Base-by-base conservation (phyloP, 805 yeast genomes). In the Candida ovalis region DNA sequence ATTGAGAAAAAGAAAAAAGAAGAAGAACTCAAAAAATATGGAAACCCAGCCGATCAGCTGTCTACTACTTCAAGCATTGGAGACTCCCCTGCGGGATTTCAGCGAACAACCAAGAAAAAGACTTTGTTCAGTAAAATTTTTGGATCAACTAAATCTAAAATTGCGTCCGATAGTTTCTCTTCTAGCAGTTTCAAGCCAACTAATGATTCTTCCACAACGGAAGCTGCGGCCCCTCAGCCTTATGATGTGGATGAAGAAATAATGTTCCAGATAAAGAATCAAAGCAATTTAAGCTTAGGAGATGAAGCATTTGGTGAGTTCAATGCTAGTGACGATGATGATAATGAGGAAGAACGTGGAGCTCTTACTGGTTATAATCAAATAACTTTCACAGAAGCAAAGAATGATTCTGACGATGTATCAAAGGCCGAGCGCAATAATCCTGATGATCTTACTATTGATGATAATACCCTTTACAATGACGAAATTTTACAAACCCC, bases 81-180 rank as follows among this genome's bases (percentile, higher is more conserved):
- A n/a, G 46, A 37, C 3, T 49, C 40, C 15, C 45, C 46, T 5
- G 33, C 32, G 19, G 19, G 23, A 2, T n/a, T 27, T 13, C 19
- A 24, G 4, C 23, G 12, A 10, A 22, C 17, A 4, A 23, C 36
- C 1, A 46, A 43, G 10, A 50, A 54, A 37, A 58, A 51, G 21
- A 53, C 61, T 4, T 49, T 64, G 9, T 57, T 64, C 32, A 50
- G 55, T 10, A 54, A 56, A 25, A 30, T 64, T 10, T 64, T 64
- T 44, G 60, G 64, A 2, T 21, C 46, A 6, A 47, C 54, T 21
- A 64, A 63, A 43, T 59, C 64, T 21, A 63, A 60, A 32, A 63
- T 64, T 28, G 58, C 68, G 0, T 52, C 59, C 3, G 68, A 63
- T 43, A 55, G 51, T 46, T 24, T 60, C 4, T 62, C 66, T 1